Evolutionary conservation across 257 asterid genomes (phyloP), one percentile per base, ranked within the genome.

Genomic region (Primulina eburnea): DNA sequence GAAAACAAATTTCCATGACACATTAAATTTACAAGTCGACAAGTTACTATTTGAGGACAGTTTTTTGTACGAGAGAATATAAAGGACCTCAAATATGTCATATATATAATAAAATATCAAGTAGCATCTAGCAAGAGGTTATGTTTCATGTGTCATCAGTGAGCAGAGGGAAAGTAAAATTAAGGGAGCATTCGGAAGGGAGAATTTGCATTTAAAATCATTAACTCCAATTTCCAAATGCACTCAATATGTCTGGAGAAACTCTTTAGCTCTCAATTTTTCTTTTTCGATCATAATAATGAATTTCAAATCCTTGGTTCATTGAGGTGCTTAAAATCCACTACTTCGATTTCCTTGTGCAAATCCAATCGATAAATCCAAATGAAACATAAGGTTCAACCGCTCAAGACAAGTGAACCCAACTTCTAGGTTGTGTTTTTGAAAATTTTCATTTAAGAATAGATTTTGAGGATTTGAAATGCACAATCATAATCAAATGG

Each of bases 81-180:
- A 75, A 59, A 61, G 35, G 59, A 63, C 61, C 58, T 40, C 10
- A 9, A 33, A 59, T 20, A 52, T 60, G 64, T 10, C 8, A 76
- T 67, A 0, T 30, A 38, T 20, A n/a, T 33, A 18, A 59, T 28
- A 57, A 63, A 34, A 67, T 70, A 20, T 33, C 43, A 76, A 24
- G 67, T 53, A 30, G 63, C 29, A 67, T 35, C 35, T 20, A 4
- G 16, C 21, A 28, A 66, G 40, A 52, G 35, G 18, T 62, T 5
- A 1, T 17, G 33, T 57, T 47, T 24, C 64, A 62, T 43, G 58
- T 52, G 33, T 62, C 17, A 21, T 24, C 17, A 34, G 3, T 2
- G 29, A 61, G 35, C 64, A 21, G 65, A 62, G 4, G 18, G n/a
- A 52, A 34, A 6, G 58, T 68, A 50, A 21, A 29, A 40, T 8